Base-by-base conservation (phyloP, 495 filamentous ascomycete genomes). In the Xylaria bambusicola region DNA sequence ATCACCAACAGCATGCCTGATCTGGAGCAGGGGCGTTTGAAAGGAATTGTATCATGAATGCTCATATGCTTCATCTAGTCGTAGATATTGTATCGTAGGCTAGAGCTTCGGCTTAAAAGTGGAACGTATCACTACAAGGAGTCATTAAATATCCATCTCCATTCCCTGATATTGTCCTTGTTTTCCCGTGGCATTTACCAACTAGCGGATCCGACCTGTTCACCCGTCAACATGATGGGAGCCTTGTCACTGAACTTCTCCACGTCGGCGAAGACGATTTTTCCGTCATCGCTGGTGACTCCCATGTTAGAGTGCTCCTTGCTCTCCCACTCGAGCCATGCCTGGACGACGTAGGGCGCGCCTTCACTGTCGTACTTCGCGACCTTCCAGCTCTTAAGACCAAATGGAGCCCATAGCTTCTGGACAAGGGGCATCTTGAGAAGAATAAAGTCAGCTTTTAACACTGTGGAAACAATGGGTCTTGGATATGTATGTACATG, bases 381-480 rank as follows among this genome's bases (percentile, higher is more conserved):
- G n/a, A 70, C 55, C 31, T 57, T 65, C 64, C 64, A 70, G 56
- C 47, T 56, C 62, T 62, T 62, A 33, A 70, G 67, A 18, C 67
- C 67, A 24, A 17, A 38, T 1, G 40, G 49, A 0, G 53, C 46
- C 64, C 64, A 69, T 13, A 23, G 44, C 20, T 49, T 45, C 18
- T 65, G 62, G 13, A 70, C 67, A n/a, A 67, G 52, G 3, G 67
- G 64, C 64, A 70, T 67, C 51, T 61, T 59, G 35, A 38, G 42
- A 2, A n/a, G 9, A 21, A 3, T 15, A 4, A 6, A 40, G 55
- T 58, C 21, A 58, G 35, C 40, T n/a, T 24, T 35, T 7, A 44
- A 23, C 13, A 33, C 5, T 10, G 29, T 10, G 23, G 23, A 29
- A 4, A 2, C 2, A n/a, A 3, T 56, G 42, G n/a, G n/a, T 26